A percentile compares a stretch with the other conserved stretches of the same genome.
Evolutionary conservation across 305 asterid genomes (phyloP).

Genomic region (Andrographis paniculata): DNA sequence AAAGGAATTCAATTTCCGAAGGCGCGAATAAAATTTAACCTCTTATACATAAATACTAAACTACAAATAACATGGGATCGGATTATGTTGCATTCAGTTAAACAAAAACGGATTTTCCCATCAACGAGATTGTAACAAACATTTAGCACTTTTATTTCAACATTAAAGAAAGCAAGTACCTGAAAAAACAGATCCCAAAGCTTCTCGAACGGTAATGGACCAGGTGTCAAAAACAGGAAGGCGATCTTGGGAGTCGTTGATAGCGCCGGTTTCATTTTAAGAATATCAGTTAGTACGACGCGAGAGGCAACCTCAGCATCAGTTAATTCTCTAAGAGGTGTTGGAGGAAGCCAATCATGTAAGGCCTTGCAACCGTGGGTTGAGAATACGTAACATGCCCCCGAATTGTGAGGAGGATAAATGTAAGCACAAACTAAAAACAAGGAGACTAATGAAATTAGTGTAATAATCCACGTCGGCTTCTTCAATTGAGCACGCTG

Average conservation of each 20-base stretch:
- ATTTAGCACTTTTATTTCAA: conserved; percentile 6
- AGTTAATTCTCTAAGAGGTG: conserved; percentile 64
- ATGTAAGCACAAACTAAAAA: conserved; percentile 84
- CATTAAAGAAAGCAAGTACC: conserved; percentile 29
- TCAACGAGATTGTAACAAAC: not conserved
- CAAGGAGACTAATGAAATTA: conserved; percentile 81
- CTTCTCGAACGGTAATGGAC: conserved; percentile 93
- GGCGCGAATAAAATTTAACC: too few relatives aligned
- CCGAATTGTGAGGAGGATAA: conserved; percentile 76
- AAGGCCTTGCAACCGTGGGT: conserved; percentile 66
- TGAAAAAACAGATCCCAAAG: conserved; percentile 96
- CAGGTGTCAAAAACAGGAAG: conserved; percentile 84
- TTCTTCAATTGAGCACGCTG: conserved; percentile 72
- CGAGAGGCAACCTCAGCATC: conserved; percentile 83
- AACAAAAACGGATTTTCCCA: too few relatives aligned
- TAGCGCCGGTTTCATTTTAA: conserved; percentile 43
- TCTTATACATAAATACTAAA: too few relatives aligned
- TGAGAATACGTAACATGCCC: conserved; percentile 81
- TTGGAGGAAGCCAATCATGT: conserved; percentile 80
- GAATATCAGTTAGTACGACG: conserved; percentile 76
- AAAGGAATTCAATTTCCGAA: too few relatives aligned
- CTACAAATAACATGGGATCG: too few relatives aligned
- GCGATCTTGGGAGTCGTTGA: conserved; percentile 67
- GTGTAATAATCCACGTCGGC: conserved; percentile 88
- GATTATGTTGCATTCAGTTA: too few relatives aligned